Percentiles rank a stretch among this genome's conserved stretches.
Evolutionary conservation across 1,284 basidiomycete genomes (phyloP).

Genomic region (Trichosporon coremiiforme): DNA sequence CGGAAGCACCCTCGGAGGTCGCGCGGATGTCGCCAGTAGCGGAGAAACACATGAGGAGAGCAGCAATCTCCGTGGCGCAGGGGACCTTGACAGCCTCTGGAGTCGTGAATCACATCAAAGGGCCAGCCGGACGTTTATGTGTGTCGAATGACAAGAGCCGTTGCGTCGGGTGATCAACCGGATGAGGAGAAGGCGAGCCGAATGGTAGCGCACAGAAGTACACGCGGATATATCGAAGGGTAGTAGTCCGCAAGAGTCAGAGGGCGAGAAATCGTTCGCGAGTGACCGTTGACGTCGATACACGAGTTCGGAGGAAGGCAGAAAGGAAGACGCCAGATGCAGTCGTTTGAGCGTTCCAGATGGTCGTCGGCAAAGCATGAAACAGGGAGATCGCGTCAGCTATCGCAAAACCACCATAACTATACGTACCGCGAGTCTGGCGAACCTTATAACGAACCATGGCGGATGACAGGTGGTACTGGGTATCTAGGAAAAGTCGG

Average conservation of each 20-base stretch:
- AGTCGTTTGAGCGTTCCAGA: neutral
- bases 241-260: neutral
- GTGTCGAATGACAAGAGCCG: no score
- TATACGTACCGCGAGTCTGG: conserved; percentile 15
- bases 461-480: neutral
- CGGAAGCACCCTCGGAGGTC: conserved; percentile 46
- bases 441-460: conserved; percentile 17
- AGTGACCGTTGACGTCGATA: neutral
- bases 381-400: conserved; percentile 1
- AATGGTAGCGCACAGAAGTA: no score
- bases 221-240: no score
- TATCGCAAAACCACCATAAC: neutral
- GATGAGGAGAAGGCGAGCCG: no score
- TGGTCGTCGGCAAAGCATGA: neutral
- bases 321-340: neutral
- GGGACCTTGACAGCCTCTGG: conserved; percentile 63
- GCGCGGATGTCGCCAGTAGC: conserved; percentile 71
- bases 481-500: conserved; percentile 5
- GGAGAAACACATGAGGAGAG: conserved; percentile 93
- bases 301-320: neutral
- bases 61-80: conserved; percentile 73
- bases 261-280: neutral
- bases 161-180: no score
- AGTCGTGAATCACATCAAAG: neutral
- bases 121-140: neutral